A percentile compares a stretch with the other conserved stretches of the same genome.
Conservation (phyloP, 257 asterid genomes). For the Nicotiana tomentosiformis region DNA sequence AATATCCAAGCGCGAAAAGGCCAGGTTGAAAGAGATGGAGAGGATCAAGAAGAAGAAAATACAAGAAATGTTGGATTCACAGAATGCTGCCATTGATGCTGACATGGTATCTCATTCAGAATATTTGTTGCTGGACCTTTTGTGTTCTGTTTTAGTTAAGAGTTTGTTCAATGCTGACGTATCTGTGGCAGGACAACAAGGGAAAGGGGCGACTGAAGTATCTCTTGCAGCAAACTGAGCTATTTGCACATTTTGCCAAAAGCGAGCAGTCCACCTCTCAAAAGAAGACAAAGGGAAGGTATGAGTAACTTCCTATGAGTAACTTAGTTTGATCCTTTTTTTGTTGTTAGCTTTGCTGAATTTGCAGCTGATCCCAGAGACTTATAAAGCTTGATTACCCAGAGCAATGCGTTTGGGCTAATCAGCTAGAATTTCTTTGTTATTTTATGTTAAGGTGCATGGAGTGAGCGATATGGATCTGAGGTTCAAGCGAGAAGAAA, state of each 20-base stretch:
- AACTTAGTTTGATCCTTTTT: neutral
- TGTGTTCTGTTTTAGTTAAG: neutral
- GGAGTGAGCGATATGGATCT: neutral
- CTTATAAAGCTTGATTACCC: neutral
- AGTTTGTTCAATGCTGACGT: neutral
- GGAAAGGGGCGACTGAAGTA: conserved; percentile 92
- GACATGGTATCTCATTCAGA: conserved; percentile 67
- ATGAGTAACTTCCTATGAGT: conserved; percentile 16
- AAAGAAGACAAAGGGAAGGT: conserved; percentile 87
- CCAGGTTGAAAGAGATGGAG: conserved; percentile 78
- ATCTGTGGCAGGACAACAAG: conserved; percentile 65
- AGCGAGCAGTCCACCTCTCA: conserved; percentile 55
- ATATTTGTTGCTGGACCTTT: neutral
- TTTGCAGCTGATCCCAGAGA: neutral
- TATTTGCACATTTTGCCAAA: conserved; percentile 98
- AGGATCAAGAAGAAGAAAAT: conserved; percentile 74
- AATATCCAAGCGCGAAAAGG: conserved; percentile 66
- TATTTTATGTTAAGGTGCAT: neutral
- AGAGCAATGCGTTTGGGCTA: neutral
- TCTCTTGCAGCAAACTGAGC: conserved; percentile 95
- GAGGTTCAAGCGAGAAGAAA: neutral
- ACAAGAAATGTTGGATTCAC: conserved; percentile 80
- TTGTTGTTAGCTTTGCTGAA: neutral
- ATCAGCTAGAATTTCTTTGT: neutral
- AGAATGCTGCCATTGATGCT: conserved; percentile 93